phyloP scores from a whole-genome alignment of 176 grass and related monocot genomes.

The Secale cereale region DNA sequence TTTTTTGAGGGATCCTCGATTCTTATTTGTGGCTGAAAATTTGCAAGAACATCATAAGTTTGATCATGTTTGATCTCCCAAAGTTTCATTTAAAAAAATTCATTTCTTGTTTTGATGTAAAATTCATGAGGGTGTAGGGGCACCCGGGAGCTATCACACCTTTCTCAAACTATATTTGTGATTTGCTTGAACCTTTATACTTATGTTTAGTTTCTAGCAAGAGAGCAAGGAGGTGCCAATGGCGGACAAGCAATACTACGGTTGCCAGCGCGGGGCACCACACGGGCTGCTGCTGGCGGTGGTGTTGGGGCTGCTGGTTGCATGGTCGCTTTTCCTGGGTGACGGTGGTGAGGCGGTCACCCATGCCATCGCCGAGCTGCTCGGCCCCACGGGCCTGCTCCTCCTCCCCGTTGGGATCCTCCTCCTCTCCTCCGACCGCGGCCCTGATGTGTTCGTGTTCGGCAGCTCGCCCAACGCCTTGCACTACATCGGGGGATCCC shows the following conservation, averaged over 20 bases:
- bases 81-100: too few relatives aligned
- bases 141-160: too few relatives aligned
- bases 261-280: too few relatives aligned
- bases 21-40: too few relatives aligned
- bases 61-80: too few relatives aligned
- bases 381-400: slow-evolving; percentile 60
- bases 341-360: slow-evolving; percentile 49
- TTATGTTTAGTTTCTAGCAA: too few relatives aligned
- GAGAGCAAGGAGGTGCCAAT: neutral
- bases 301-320: slow-evolving; percentile 50
- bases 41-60: too few relatives aligned
- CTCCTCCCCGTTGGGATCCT: slow-evolving; percentile 57
- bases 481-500: slow-evolving; percentile 55
- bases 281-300: slow-evolving; percentile 1
- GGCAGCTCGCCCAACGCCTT: slow-evolving; percentile 64
- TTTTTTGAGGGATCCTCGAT: too few relatives aligned
- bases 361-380: slow-evolving; percentile 42
- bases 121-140: too few relatives aligned
- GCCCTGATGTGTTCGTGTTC: slow-evolving; percentile 43
- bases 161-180: too few relatives aligned
- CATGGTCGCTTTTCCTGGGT: slow-evolving; percentile 52
- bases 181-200: too few relatives aligned
- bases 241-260: slow-evolving; percentile 40
- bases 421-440: slow-evolving; percentile 62
- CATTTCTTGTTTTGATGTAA: too few relatives aligned